Base-by-base conservation (phyloP, 371 early-diverging fungal species). In the Circinella minor region DNA sequence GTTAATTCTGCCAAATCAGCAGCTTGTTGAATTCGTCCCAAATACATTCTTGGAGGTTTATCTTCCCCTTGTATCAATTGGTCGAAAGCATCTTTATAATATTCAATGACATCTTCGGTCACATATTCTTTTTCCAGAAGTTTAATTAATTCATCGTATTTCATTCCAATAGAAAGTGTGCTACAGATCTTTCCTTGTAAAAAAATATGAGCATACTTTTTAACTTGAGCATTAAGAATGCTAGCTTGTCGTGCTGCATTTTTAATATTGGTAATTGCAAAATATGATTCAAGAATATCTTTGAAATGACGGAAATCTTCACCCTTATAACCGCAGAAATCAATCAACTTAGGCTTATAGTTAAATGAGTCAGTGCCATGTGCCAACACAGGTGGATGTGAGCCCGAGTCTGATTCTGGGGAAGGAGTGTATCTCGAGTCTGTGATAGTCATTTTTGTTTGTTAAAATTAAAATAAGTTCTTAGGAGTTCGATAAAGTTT, bases 221-320 rank as follows among this genome's bases (percentile, higher is more conserved):
- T n/a, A n/a, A 60, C 20, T 70, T 70, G 70, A 4, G 70, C 61
- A 2, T 47, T 46, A 4, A 4, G 61, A 1, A 70, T 70, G 17
- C 39, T 57, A 0, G 63, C 48, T 36, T 65, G 63, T 17, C 70
- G 54, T n/a, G 38, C 14, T 3, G 47, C 65, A 37, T n/a, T 17
- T 3, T 11, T 47, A 11, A 57, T 61, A 37, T 60, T 59, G 11
- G 18, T 17, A 4, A 70, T 37, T 20, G 70, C 70, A 59, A 57
- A 55, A 15, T 51, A 60, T 15, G 70, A 70, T 27, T 70, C 65
- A 17, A 70, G 46, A 0, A 34, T 36, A 36, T 70, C 59, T 4
- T 17, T 9, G 34, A 71, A 71, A 27, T 71, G 18, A 4, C 71
- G 54, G 57, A 71, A 66, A 20, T 71, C 66, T 66, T 71, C 71